Conservation (phyloP, 2,329 filamentous ascomycete genomes). For the Dryadomyces sulphureus region DNA sequence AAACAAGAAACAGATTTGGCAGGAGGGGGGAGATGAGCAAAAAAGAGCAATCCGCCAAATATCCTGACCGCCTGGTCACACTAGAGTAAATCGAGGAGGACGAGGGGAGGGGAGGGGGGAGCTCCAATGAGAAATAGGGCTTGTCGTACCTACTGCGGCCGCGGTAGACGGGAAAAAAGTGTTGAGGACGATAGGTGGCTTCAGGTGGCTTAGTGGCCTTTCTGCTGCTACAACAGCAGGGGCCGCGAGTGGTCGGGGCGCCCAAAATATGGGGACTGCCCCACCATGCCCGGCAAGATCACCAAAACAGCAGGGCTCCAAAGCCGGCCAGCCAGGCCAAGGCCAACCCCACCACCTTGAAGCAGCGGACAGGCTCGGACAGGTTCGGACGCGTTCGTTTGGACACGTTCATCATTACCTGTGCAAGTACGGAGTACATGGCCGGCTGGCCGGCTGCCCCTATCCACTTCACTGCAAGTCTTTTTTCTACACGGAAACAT, state of each 20-base stretch:
- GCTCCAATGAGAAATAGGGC: constrained; percentile 1
- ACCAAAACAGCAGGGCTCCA: background rate
- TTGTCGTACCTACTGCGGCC: background rate
- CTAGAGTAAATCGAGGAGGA: background rate
- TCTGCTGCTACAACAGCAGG: too few species aligned
- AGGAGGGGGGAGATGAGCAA: background rate
- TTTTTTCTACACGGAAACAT: background rate
- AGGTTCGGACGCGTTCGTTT: too few species aligned
- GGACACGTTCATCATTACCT: too few species aligned
- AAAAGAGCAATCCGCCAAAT: background rate
- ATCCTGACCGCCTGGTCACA: background rate
- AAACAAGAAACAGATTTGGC: background rate
- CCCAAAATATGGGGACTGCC: background rate
- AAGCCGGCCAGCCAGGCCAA: too few species aligned
- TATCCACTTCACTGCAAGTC: too few species aligned
- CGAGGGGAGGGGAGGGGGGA: background rate
- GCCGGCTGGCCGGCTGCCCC: too few species aligned
- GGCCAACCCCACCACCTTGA: too few species aligned
- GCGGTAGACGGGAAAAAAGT: background rate
- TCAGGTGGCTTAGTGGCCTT: background rate
- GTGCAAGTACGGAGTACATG: too few species aligned
- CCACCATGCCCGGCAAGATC: background rate
- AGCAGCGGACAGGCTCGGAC: too few species aligned
- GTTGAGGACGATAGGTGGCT: background rate
- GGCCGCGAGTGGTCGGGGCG: background rate